Base-by-base conservation (phyloP, 495 filamentous ascomycete genomes). In the Bryoglossum gracile region DNA sequence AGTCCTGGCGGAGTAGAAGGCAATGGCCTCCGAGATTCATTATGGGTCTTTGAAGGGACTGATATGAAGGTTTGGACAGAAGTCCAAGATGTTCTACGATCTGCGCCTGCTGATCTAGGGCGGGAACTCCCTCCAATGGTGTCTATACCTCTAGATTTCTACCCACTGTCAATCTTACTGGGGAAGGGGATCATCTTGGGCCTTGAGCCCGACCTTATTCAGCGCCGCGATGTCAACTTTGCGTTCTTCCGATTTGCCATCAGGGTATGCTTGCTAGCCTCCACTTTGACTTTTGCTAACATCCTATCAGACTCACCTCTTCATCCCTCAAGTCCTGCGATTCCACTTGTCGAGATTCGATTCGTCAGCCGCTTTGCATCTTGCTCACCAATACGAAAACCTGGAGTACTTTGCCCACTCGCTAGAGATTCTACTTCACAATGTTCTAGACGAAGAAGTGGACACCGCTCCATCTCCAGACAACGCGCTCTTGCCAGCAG, bases 371-470 rank as follows among this genome's bases (percentile, higher is more conserved):
- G 89, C 90, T 3, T 70, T 90, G 14, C 79, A 78, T 36, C 65
- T 95, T 5, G 83, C 86, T n/a, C 81, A 84, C 39, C 79, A 86
- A 46, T 94, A 94, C 61, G 83, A 86, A 52, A 72, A 84, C 51
- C 73, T 96, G 3, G 86, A 83, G 41, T 95, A 95, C 59, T 95
- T 97, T 59, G 74, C 89, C 0, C 94, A 99, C 59, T 89, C 83
- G 2, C 75, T 99, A 19, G 94, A 99, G 62, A 75, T 99, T 25
- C 74, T 99, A 8, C 75, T 99, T 2, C 94, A 97, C 60, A 82
- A 92, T 49, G 87, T 97, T 21, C 70, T 99, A 1, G 94, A 99
- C 56, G 87, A 94, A 38, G 94, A 95, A 63, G 91, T 92, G 4
- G 94, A 99, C 53, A 73, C 76, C 11, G 66, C 77, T n/a, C 80